Evolutionary conservation across 2,329 filamentous ascomycete species (phyloP).

Genomic region (Aspergillus thermomutatus): DNA sequence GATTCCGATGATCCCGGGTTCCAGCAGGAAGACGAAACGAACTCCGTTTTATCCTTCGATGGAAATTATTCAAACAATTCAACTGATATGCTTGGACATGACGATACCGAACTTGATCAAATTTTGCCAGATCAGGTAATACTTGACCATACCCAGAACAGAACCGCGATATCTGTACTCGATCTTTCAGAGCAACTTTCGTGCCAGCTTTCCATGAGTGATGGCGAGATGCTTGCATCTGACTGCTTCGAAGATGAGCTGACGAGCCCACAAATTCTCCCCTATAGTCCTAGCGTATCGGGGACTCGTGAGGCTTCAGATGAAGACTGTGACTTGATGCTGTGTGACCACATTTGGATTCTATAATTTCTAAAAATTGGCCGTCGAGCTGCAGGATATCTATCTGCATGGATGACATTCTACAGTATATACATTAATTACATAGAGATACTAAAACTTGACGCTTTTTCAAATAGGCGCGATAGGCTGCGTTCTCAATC

Average conservation of each 20-base stretch:
- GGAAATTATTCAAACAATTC: background rate
- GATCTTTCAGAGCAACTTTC: background rate
- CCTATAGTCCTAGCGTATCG: background rate
- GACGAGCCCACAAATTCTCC: background rate
- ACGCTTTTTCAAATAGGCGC: too few species aligned
- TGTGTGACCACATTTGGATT: constrained; percentile 4
- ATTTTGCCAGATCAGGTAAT: background rate
- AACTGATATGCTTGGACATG: background rate
- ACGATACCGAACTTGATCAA: background rate
- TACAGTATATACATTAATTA: background rate
- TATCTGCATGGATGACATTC: background rate
- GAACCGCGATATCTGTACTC: background rate
- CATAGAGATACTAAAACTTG: too few species aligned
- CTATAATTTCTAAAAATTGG: background rate
- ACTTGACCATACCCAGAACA: background rate
- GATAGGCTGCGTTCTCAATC: background rate
- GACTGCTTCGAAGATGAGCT: background rate
- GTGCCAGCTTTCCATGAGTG: background rate
- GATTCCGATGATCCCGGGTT: background rate
- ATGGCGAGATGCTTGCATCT: constrained; percentile 5
- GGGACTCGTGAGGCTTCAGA: background rate
- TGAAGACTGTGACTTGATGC: constrained; percentile 4
- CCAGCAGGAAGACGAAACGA: background rate
- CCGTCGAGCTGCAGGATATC: background rate
- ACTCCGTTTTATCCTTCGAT: constrained; percentile 4